These are phyloP conservation scores for Volvox africanus DNA, from an alignment of 139 green algal genomes.

Conservation along the genomic window DNA sequence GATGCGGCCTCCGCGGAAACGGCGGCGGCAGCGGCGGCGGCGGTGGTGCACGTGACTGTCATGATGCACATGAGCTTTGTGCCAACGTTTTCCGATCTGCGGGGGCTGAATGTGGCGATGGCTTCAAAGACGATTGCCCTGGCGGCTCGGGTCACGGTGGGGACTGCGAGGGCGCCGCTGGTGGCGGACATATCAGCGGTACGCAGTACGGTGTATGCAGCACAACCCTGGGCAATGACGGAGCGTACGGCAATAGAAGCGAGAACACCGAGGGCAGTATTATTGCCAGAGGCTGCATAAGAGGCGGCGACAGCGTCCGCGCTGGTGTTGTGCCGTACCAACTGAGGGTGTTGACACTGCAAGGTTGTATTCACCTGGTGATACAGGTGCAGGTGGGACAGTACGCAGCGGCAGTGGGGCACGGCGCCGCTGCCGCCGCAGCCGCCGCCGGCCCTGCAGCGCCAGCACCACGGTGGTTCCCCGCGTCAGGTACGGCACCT, in stretches of 20 bases:
- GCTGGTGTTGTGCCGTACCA: not conserved
- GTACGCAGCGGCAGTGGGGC: not conserved
- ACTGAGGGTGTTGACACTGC: not conserved
- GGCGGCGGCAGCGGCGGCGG: not conserved
- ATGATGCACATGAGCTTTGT: too few relatives aligned
- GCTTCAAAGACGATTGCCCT: not conserved
- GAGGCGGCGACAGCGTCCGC: not conserved
- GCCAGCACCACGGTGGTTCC: too few relatives aligned
- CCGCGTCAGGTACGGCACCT: too few relatives aligned
- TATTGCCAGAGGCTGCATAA: not conserved
- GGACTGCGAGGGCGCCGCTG: not conserved
- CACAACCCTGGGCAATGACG: not conserved
- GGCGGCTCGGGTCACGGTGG: not conserved
- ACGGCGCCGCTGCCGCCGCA: not conserved
- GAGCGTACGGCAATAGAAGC: not conserved
- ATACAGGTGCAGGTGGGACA: not conserved
- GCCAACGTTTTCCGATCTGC: too few relatives aligned
- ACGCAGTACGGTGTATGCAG: too few relatives aligned
- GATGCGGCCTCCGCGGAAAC: not conserved
- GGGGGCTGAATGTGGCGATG: not conserved
- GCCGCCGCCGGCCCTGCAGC: too few relatives aligned
- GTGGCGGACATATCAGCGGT: not conserved
- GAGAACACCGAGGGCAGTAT: not conserved
- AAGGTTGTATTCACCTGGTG: conserved; percentile 3
- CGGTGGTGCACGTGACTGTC: too few relatives aligned